Evolutionary conservation across 345 rosid genomes (phyloP).

Genomic region (Clausena lansium): DNA sequence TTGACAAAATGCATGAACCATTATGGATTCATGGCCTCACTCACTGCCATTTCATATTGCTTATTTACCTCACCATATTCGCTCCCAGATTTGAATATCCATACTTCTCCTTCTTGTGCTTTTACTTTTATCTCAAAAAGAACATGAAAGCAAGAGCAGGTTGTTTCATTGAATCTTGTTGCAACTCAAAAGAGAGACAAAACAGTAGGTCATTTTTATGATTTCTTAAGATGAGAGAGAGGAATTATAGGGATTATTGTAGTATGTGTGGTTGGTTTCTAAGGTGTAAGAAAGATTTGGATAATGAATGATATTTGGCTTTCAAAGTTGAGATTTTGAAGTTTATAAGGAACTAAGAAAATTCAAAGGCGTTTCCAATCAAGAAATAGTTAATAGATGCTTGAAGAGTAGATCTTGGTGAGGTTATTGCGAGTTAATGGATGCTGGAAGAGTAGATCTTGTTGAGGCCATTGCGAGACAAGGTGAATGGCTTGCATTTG

Average conservation of each 20-base stretch:
- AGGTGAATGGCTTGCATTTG: conserved; percentile 86
- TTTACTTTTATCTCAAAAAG: background rate
- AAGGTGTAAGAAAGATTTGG: conserved; percentile 42
- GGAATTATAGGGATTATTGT: conserved; percentile 26
- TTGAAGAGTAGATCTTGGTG: conserved; percentile 73
- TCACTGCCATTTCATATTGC: conserved; percentile 32
- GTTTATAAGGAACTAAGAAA: conserved; percentile 63
- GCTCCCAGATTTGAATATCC: conserved; percentile 30
- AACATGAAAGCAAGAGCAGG: background rate
- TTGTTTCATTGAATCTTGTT: conserved; percentile 18
- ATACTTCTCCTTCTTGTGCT: conserved; percentile 15
- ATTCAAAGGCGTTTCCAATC: conserved; percentile 60
- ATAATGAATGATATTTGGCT: conserved; percentile 41
- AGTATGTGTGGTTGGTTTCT: conserved; percentile 35
- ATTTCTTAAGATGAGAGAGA: conserved; percentile 28
- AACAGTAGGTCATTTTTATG: conserved; percentile 19
- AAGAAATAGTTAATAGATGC: conserved; percentile 57
- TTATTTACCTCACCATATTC: conserved; percentile 22
- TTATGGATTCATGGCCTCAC: conserved; percentile 49
- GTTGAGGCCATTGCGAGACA: conserved; percentile 48
- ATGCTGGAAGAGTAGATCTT: conserved; percentile 71
- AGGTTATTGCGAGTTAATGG: conserved; percentile 42
- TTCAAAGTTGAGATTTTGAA: conserved; percentile 79
- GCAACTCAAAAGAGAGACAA: conserved; percentile 14
- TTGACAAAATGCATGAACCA: conserved; percentile 89